Conservation (phyloP, 352 stramenopile genomes). For the Halophytophthora polymorphica region DNA sequence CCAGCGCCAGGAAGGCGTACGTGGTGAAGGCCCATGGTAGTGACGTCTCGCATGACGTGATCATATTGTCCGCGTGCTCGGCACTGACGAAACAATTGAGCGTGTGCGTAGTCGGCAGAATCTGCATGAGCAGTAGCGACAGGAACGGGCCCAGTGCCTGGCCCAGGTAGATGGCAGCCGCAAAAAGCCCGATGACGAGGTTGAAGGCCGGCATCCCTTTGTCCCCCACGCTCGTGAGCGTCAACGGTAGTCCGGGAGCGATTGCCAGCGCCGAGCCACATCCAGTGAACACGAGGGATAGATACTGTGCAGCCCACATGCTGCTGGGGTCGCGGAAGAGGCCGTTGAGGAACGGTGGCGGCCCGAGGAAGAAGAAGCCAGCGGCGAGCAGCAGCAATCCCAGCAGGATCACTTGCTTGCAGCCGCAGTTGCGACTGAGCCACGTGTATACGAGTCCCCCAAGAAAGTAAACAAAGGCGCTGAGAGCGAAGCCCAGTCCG, state of each 20-base stretch:
- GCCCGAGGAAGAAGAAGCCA: conserved; percentile 60
- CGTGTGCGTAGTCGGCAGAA: conserved; percentile 37
- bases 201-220: conserved; percentile 42
- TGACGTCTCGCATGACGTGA: conserved; percentile 39
- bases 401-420: conserved; percentile 63
- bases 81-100: conserved; percentile 31
- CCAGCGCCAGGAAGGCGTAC: conserved; percentile 40
- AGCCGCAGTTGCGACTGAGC: conserved; percentile 56
- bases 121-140: conserved; percentile 42
- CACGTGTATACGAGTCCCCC: conserved; percentile 52
- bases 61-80: conserved; percentile 10
- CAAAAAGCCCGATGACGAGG: conserved; percentile 68
- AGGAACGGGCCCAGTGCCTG: conserved; percentile 62
- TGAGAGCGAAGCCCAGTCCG: conserved; percentile 63
- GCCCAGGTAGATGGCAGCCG: conserved; percentile 61
- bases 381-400: conserved; percentile 42
- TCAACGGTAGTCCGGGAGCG: conserved; percentile 53
- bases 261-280: conserved; percentile 57
- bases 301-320: conserved; percentile 51
- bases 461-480: conserved; percentile 66
- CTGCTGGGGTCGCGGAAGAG: conserved; percentile 33
- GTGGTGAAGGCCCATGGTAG: conserved; percentile 62
- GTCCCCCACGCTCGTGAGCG: conserved; percentile 47
- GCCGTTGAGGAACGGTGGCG: conserved; percentile 45
- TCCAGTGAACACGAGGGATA: conserved; percentile 53